Conservation (phyloP, 2,329 filamentous ascomycete genomes). For the Parasarocladium wereldwijsianum region DNA sequence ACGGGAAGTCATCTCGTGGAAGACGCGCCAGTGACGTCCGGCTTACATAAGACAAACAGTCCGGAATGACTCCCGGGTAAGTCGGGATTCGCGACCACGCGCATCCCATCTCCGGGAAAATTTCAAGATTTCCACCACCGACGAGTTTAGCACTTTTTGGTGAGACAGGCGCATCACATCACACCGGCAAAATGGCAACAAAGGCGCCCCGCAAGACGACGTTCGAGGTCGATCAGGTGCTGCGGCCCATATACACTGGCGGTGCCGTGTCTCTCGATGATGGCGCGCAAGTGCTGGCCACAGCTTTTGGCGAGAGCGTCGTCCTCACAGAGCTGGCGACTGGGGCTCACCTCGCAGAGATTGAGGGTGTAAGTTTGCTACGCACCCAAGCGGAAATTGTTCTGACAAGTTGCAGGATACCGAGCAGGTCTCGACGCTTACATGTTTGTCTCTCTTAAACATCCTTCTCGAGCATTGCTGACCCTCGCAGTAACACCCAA, state of each 20-base stretch:
- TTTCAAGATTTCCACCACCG: too few relatives aligned
- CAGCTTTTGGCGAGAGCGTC: conserved; percentile 83
- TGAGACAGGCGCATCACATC: too few relatives aligned
- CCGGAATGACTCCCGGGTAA: too few relatives aligned
- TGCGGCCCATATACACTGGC: conserved; percentile 89
- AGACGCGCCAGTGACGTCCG: too few relatives aligned
- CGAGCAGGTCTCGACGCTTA: conserved; percentile 63
- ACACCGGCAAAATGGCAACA: conserved; percentile 34
- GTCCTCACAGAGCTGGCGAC: conserved; percentile 74
- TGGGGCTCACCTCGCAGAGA: conserved; percentile 65
- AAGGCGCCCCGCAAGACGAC: conserved; percentile 65
- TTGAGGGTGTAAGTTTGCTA: conserved; percentile 57
- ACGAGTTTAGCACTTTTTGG: too few relatives aligned
- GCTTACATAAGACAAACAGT: too few relatives aligned
- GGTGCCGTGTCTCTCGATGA: conserved; percentile 74
- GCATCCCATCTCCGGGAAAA: too few relatives aligned
- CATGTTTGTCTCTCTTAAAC: conserved; percentile 27
- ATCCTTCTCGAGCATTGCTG: conserved; percentile 8
- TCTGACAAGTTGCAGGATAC: conserved; percentile 43
- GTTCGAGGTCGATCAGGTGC: conserved; percentile 68
- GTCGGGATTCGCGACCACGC: too few relatives aligned
- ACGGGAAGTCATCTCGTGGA: too few relatives aligned
- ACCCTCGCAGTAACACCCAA: conserved; percentile 61
- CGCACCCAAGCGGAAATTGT: background rate
- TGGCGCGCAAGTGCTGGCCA: conserved; percentile 69